Evolutionary conservation across 1,284 basidiomycete genomes (phyloP).

Genomic region (Chalciporus sp.): DNA sequence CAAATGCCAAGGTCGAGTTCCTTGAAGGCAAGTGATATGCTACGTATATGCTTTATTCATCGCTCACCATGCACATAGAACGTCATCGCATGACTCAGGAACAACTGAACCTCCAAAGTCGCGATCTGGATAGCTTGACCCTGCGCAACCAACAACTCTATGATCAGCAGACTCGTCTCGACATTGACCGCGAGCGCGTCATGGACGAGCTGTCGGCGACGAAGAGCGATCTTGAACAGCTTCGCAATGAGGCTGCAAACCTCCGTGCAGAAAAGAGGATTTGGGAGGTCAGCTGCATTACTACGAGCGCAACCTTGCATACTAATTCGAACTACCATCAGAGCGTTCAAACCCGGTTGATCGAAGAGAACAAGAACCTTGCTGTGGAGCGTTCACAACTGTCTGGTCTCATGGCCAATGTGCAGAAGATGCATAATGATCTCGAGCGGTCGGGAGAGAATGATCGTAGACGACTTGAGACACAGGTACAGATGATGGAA

Average conservation of each 20-base stretch:
- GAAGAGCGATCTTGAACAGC: constrained; percentile 64
- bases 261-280: constrained; percentile 90
- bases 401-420: constrained; percentile 83
- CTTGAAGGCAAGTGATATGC: constrained; percentile 57
- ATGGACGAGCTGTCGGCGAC: constrained; percentile 64
- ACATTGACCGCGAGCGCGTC: constrained; percentile 65
- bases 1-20: constrained; percentile 78
- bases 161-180: constrained; percentile 66
- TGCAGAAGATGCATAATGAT: constrained; percentile 89
- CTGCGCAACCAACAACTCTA: constrained; percentile 70
- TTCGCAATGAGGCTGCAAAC: constrained; percentile 84
- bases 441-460: constrained; percentile 82
- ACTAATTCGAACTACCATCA: constrained; percentile 28
- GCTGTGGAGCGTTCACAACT: constrained; percentile 82
- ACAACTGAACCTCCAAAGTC: constrained; percentile 54
- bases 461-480: constrained; percentile 78
- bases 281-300: constrained; percentile 68
- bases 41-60: background rate
- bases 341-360: constrained; percentile 77
- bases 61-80: constrained; percentile 42
- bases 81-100: constrained; percentile 69
- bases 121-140: constrained; percentile 61
- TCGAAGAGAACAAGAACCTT: constrained; percentile 83
- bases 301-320: background rate
- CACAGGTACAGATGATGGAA: constrained; percentile 78